Percentiles rank a stretch among this genome's conserved stretches.
phyloP scores from a whole-genome alignment of 1,284 basidiomycete species.

The Calocybe gambosa region DNA sequence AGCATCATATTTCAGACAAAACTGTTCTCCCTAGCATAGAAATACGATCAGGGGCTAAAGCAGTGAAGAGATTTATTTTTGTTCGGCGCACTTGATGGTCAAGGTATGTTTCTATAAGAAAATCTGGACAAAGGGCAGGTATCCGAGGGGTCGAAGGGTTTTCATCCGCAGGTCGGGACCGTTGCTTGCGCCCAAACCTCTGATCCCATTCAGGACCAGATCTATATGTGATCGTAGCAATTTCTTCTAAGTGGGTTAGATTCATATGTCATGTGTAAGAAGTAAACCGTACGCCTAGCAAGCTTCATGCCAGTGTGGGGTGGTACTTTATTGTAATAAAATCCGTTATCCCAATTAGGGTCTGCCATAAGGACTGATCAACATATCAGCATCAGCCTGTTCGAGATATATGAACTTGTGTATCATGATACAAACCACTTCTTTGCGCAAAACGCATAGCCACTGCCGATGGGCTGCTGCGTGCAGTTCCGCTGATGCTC shows the following conservation, averaged over 20 bases:
- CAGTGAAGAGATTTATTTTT: neutral
- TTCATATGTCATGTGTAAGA: neutral
- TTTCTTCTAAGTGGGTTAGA: constrained; percentile 51
- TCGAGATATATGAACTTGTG: neutral
- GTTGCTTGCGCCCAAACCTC: constrained; percentile 82
- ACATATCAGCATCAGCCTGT: constrained; percentile 9
- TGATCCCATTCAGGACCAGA: constrained; percentile 99
- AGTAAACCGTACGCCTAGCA: constrained; percentile 71
- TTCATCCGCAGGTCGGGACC: constrained; percentile 33
- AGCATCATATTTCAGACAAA: constrained; percentile 98
- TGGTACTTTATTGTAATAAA: constrained; percentile 93
- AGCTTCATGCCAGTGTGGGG: constrained; percentile 99
- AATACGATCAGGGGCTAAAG: neutral
- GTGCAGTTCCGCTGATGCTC: constrained; percentile 90
- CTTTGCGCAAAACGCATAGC: constrained; percentile 96
- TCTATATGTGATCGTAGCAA: constrained; percentile 98
- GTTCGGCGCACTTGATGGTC: constrained; percentile 74
- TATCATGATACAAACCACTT: constrained; percentile 57
- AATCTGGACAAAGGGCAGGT: constrained; percentile 91
- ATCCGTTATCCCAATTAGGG: constrained; percentile 98
- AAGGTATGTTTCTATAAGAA: constrained; percentile 97
- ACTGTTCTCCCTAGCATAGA: constrained; percentile 73
- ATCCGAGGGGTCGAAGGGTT: constrained; percentile 33
- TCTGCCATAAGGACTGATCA: constrained; percentile 91
- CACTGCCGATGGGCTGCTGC: constrained; percentile 87